A percentile compares a stretch with the other conserved stretches of the same genome.
Conservation (phyloP, 768 basidiomycete genomes). For the Suillus americanus region DNA sequence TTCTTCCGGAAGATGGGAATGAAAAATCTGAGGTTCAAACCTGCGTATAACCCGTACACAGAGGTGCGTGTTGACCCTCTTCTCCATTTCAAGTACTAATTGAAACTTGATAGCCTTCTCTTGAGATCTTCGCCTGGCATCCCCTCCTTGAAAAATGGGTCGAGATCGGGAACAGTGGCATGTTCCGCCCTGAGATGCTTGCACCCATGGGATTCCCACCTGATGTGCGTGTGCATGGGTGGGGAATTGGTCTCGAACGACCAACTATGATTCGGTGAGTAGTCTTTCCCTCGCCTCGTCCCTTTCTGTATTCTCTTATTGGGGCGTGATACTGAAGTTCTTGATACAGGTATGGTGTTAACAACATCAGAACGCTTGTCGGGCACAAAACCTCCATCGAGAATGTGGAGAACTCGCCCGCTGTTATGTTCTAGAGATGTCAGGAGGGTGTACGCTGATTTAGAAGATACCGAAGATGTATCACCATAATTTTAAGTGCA, state of each 20-base stretch:
- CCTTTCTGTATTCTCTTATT: neutral
- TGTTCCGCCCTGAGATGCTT: constrained; percentile 99
- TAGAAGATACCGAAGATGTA: constrained; percentile 9
- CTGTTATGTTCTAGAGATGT: constrained; percentile 75
- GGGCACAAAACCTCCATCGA: constrained; percentile 97
- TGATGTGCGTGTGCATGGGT: constrained; percentile 94
- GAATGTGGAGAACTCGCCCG: constrained; percentile 82
- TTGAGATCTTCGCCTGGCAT: constrained; percentile 99
- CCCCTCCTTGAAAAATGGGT: constrained; percentile 93
- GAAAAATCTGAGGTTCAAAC: constrained; percentile 92
- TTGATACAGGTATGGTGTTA: constrained; percentile 82
- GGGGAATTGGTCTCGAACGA: constrained; percentile 92
- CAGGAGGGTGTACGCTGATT: neutral
- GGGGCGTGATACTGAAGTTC: constrained; percentile 5
- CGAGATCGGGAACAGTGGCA: constrained; percentile 97
- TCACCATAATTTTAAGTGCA: constrained; percentile 2
- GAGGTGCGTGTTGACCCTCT: constrained; percentile 51
- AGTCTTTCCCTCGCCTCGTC: neutral
- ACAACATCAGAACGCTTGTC: constrained; percentile 93
- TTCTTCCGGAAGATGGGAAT: constrained; percentile 99
- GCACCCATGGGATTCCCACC: constrained; percentile 98
- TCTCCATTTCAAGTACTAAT: constrained; percentile 1
- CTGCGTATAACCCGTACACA: constrained; percentile 97
- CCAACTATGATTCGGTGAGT: constrained; percentile 98
- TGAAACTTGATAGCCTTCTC: constrained; percentile 63